These are phyloP conservation scores for Cyberlindnera mrakii DNA, from an alignment of 805 yeast species.

Conservation along the genomic window DNA sequence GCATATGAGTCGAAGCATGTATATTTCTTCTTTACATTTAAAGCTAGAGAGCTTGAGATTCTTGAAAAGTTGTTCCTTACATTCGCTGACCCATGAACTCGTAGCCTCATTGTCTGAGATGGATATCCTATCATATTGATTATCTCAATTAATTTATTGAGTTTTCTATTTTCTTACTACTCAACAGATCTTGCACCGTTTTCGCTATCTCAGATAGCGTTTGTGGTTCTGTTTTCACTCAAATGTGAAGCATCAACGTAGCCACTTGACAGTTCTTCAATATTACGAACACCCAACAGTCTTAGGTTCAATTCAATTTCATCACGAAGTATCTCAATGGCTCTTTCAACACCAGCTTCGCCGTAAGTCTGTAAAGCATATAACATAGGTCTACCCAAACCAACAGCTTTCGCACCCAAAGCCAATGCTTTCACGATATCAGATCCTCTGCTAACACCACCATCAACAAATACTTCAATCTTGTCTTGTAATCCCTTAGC, in stretches of 20 bases:
- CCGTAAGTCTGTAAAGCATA: slow-evolving; percentile 81
- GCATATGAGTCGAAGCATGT: no score
- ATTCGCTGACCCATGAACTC: no score
- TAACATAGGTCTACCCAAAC: slow-evolving; percentile 70
- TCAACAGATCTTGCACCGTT: no score
- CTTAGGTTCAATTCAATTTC: slow-evolving; percentile 65
- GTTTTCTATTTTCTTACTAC: no score
- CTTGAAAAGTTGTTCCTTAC: no score
- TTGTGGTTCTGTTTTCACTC: no score
- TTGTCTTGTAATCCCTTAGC: slow-evolving; percentile 37
- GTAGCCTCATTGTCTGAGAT: no score
- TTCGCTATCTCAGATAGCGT: no score
- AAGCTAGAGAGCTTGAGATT: no score
- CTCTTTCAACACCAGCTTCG: slow-evolving; percentile 61
- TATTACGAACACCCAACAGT: slow-evolving; percentile 49
- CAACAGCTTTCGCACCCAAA: slow-evolving; percentile 71
- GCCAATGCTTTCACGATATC: slow-evolving; percentile 74
- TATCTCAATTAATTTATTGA: no score
- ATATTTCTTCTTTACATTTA: no score
- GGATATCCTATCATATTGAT: no score
- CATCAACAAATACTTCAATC: slow-evolving; percentile 65
- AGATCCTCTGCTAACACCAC: slow-evolving; percentile 73
- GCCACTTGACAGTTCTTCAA: slow-evolving; percentile 34
- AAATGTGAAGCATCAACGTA: neutral
- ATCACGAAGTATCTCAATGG: slow-evolving; percentile 53